phyloP scores from a whole-genome alignment of 2,329 filamentous ascomycete species.

The Botrytis fragariae region DNA sequence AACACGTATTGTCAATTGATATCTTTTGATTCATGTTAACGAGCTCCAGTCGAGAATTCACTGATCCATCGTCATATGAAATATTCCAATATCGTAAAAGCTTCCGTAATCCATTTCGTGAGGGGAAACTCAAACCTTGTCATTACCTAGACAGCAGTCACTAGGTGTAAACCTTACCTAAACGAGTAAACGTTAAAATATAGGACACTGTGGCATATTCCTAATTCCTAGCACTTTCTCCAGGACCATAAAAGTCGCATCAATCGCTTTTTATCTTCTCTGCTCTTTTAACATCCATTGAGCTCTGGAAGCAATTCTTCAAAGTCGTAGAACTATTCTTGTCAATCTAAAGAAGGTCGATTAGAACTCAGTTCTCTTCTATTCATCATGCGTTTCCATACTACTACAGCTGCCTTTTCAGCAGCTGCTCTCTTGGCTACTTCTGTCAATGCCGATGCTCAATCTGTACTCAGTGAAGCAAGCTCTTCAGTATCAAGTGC shows the following conservation, averaged over 20 bases:
- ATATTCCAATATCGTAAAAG: not conserved
- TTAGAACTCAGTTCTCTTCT: conserved; percentile 27
- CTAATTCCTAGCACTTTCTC: conserved; percentile 21
- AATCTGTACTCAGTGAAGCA: conserved; percentile 53
- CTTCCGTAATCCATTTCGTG: not conserved
- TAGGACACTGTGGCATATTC: conserved; percentile 22
- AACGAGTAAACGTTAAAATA: conserved; percentile 20
- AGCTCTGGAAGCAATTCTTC: conserved; percentile 35
- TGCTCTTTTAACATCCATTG: conserved; percentile 24
- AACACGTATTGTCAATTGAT: not conserved
- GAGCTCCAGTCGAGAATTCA: not conserved
- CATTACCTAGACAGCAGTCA: no score
- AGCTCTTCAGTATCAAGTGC: conserved; percentile 40
- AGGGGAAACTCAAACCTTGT: not conserved
- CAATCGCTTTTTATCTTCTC: conserved; percentile 17
- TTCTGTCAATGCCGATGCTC: conserved; percentile 64
- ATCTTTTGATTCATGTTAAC: not conserved
- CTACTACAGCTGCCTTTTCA: conserved; percentile 71
- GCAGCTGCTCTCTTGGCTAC: conserved; percentile 72
- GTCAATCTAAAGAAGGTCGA: conserved; percentile 26
- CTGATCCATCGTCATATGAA: not conserved
- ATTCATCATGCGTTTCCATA: conserved; percentile 73
- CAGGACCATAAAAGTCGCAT: conserved; percentile 19
- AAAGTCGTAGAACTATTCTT: conserved; percentile 26
- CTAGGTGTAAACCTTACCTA: conserved; percentile 13